A percentile compares a stretch with the other conserved stretches of the same genome.
Evolutionary conservation across 495 filamentous ascomycete species (phyloP).

Genomic region (Penicillium soppii): DNA sequence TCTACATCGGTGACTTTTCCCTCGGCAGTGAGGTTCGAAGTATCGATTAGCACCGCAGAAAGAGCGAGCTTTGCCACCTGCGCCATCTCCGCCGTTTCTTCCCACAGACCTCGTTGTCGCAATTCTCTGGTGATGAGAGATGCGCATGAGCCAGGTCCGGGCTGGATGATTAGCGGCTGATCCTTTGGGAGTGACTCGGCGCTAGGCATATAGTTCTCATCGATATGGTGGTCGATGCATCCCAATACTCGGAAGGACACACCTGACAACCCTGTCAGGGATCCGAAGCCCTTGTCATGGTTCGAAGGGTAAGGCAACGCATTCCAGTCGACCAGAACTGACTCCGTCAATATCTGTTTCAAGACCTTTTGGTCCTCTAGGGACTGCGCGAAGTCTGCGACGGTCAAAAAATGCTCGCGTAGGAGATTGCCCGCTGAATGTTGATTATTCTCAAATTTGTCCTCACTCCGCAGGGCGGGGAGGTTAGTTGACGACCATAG

Average conservation of each 20-base stretch:
- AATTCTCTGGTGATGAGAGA: slow-evolving; percentile 70
- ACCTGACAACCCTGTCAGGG: slow-evolving; percentile 27
- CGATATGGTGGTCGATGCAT: slow-evolving; percentile 91
- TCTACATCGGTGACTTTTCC: slow-evolving; percentile 77
- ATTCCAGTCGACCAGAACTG: slow-evolving; percentile 89
- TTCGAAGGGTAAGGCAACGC: slow-evolving; percentile 57
- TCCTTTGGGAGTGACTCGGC: slow-evolving; percentile 6
- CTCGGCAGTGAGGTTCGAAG: slow-evolving; percentile 64
- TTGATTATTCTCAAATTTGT: slow-evolving; percentile 29
- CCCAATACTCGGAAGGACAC: slow-evolving; percentile 58
- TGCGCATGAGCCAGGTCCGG: slow-evolving; percentile 71
- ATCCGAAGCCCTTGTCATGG: slow-evolving; percentile 23
- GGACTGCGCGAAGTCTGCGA: slow-evolving; percentile 35
- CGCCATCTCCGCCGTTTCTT: slow-evolving; percentile 33
- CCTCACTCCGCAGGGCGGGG: slow-evolving; percentile 17
- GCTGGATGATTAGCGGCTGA: slow-evolving; percentile 62
- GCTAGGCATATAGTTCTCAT: slow-evolving; percentile 64
- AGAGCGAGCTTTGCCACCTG: slow-evolving; percentile 76
- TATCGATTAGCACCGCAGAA: slow-evolving; percentile 82
- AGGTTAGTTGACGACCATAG: slow-evolving; percentile 41
- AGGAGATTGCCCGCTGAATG: slow-evolving; percentile 38
- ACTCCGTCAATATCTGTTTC: slow-evolving; percentile 30
- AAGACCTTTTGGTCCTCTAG: slow-evolving; percentile 10
- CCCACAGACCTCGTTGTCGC: slow-evolving; percentile 52
- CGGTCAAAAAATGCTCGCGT: slow-evolving; percentile 38